These are phyloP conservation scores for Quercus gilva DNA, from an alignment of 306 rosid genomes.

Conservation along the genomic window DNA sequence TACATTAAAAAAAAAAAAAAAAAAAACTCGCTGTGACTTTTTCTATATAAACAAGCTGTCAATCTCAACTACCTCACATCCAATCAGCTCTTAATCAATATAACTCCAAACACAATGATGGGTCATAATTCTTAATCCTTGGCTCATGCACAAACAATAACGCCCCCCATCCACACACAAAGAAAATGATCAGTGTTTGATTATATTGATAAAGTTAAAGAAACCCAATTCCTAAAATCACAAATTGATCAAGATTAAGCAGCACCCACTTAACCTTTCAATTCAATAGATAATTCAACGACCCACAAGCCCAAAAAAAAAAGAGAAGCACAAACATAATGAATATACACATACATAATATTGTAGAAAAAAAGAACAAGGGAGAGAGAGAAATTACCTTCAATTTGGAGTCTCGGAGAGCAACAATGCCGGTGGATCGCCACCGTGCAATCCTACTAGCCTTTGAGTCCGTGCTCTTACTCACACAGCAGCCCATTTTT, in stretches of 20 bases:
- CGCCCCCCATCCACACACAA: background rate
- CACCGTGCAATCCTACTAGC: constrained; percentile 68
- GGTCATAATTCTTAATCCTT: background rate
- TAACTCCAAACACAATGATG: no score
- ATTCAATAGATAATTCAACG: background rate
- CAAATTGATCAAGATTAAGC: background rate
- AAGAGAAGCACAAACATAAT: background rate
- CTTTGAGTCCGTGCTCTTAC: constrained; percentile 59
- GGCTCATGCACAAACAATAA: background rate
- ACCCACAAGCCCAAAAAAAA: background rate
- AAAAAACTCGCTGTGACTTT: no score
- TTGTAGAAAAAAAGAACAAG: background rate
- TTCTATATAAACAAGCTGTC: no score
- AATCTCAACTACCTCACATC: no score
- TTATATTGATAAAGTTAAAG: background rate
- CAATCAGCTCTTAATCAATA: no score
- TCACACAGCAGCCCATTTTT: constrained; percentile 67
- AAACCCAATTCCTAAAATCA: background rate
- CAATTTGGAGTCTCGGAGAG: constrained; percentile 83
- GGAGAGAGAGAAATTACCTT: constrained; percentile 46
- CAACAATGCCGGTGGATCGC: constrained; percentile 96
- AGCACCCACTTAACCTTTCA: background rate
- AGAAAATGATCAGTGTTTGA: background rate
- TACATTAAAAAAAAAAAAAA: no score
- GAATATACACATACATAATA: background rate